A percentile compares a stretch with the other conserved stretches of the same genome.
Conservation (phyloP, 805 yeast species). For the Metschnikowia lochheadii region DNA sequence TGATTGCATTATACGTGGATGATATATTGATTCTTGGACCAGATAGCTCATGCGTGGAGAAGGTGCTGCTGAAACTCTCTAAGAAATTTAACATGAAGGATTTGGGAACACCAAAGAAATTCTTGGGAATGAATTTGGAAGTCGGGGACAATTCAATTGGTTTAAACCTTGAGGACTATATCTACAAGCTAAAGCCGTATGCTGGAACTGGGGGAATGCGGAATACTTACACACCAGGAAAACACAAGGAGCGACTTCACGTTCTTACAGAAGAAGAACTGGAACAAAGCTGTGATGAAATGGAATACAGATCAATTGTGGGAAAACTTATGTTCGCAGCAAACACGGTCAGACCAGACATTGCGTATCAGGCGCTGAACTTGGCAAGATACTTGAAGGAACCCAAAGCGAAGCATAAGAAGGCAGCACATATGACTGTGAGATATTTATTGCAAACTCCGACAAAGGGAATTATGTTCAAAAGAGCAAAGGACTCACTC, state of each 20-base stretch:
- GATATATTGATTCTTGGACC: not conserved
- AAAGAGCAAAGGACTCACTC: not conserved
- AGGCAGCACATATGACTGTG: not conserved
- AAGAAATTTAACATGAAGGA: no score
- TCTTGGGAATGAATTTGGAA: not conserved
- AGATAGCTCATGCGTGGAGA: not conserved
- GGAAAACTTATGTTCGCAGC: not conserved
- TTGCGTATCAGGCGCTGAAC: not conserved
- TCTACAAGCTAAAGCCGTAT: no score
- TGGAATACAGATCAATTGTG: not conserved
- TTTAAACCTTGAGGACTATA: no score
- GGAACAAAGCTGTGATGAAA: no score
- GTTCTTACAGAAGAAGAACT: no score
- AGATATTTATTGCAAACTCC: not conserved
- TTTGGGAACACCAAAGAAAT: no score
- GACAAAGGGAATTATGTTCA: no score
- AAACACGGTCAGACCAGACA: not conserved
- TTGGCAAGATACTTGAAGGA: not conserved
- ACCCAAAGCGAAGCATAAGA: not conserved
- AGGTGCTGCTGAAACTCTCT: not conserved
- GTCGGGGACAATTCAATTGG: not conserved
- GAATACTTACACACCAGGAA: no score
- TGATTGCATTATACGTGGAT: not conserved
- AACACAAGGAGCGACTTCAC: no score
- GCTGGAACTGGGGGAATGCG: no score